These are phyloP conservation scores for Zygosaccharomyces bisporus DNA, from an alignment of 805 yeast genomes.

Conservation along the genomic window DNA sequence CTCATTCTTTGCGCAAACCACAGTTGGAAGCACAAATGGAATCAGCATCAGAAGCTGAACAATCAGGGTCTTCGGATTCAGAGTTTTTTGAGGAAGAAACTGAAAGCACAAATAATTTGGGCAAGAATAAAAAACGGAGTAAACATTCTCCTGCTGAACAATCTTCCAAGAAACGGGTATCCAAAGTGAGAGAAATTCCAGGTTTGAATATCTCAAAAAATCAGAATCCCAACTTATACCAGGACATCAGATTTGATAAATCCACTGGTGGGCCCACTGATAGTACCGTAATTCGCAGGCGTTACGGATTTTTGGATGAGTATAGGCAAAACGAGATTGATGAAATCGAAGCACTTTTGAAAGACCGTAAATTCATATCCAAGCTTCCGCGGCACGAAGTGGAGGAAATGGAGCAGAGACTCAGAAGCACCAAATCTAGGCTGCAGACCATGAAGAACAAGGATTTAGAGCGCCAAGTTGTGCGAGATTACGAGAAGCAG, in stretches of 20 bases:
- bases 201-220: slow-evolving; percentile 49
- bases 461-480: slow-evolving; percentile 67
- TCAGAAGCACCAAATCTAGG: slow-evolving; percentile 65
- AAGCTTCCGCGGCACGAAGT: slow-evolving; percentile 44
- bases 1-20: slow-evolving; percentile 12
- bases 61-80: slow-evolving; percentile 21
- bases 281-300: slow-evolving; percentile 57
- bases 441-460: slow-evolving; percentile 65
- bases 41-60: slow-evolving; percentile 6
- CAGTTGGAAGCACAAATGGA: slow-evolving; percentile 20
- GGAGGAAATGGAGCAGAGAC: slow-evolving; percentile 48
- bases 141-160: slow-evolving; percentile 89
- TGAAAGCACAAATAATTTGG: slow-evolving; percentile 15
- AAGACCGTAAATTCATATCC: slow-evolving; percentile 47
- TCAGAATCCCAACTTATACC: slow-evolving; percentile 44
- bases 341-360: slow-evolving; percentile 53
- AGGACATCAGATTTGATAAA: slow-evolving; percentile 87
- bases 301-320: slow-evolving; percentile 82
- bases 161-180: slow-evolving; percentile 68
- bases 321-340: slow-evolving; percentile 73
- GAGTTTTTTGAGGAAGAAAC: slow-evolving; percentile 42
- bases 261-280: slow-evolving; percentile 86
- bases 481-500: slow-evolving; percentile 55
- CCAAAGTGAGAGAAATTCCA: slow-evolving; percentile 68
- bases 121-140: slow-evolving; percentile 37